A percentile compares a stretch with the other conserved stretches of the same genome.
These are phyloP conservation scores for Pseudopyricularia javanii DNA, from an alignment of 2,329 filamentous ascomycete species.

Conservation along the genomic window DNA sequence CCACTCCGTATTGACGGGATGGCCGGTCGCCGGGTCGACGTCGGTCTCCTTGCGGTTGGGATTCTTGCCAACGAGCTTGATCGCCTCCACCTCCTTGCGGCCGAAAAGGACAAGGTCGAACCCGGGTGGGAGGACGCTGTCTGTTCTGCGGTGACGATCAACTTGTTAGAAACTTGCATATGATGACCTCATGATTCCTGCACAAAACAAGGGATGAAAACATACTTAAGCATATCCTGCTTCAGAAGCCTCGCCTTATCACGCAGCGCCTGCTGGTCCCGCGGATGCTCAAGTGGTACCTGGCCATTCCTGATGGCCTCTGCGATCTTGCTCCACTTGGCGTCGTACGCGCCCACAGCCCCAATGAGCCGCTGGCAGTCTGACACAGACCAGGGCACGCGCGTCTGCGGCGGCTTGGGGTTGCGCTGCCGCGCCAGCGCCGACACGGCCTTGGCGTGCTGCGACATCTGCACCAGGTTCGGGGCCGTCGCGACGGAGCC, in stretches of 20 bases:
- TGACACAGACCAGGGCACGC: slow-evolving; percentile 25
- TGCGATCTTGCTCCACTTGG: slow-evolving; percentile 26
- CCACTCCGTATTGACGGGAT: background rate
- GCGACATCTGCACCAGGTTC: slow-evolving; percentile 13
- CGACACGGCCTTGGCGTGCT: slow-evolving; percentile 12
- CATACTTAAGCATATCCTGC: slow-evolving; percentile 34
- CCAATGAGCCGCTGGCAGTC: slow-evolving; percentile 29
- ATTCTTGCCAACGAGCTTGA: slow-evolving; percentile 32
- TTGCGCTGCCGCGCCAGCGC: slow-evolving; percentile 16
- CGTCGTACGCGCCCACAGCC: slow-evolving; percentile 23
- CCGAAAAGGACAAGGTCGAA: slow-evolving; percentile 39
- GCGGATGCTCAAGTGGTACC: slow-evolving; percentile 25
- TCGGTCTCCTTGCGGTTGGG: slow-evolving; percentile 34
- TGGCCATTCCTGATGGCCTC: slow-evolving; percentile 14
- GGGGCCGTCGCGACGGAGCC: slow-evolving; percentile 4
- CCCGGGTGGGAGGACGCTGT: slow-evolving; percentile 27
- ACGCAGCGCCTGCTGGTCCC: slow-evolving; percentile 42
- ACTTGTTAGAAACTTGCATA: background rate
- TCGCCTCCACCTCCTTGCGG: slow-evolving; percentile 31
- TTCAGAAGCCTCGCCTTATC: slow-evolving; percentile 48
- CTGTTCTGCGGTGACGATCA: slow-evolving; percentile 15
- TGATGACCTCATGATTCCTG: background rate
- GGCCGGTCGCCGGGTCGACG: slow-evolving; percentile 15
- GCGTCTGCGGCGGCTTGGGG: slow-evolving; percentile 15
- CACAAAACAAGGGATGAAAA: slow-evolving; percentile 1